Percentiles rank a stretch among this genome's conserved stretches.
Conservation (phyloP, 2,329 filamentous ascomycete genomes). For the Aspergillus sp. region DNA sequence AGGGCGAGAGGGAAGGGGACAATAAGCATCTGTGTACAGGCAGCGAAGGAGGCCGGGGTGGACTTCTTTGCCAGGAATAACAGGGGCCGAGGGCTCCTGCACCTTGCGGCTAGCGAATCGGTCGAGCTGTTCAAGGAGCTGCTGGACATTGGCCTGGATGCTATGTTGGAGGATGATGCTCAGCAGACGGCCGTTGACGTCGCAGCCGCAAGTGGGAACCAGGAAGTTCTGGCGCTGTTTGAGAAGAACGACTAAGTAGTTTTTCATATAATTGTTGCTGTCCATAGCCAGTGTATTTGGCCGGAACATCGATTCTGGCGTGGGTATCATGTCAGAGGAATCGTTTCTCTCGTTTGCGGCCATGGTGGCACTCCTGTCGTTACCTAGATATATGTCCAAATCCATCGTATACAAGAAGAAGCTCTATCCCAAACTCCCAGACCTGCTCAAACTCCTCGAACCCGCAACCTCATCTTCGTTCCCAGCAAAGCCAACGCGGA, state of each 20-base stretch:
- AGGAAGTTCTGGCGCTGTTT: too few relatives aligned
- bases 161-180: not conserved
- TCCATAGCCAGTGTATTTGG: too few relatives aligned
- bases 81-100: slow-evolving; percentile 2
- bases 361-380: too few relatives aligned
- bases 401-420: not conserved
- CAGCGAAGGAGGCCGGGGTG: not conserved
- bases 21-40: too few relatives aligned
- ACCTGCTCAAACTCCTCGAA: slow-evolving; percentile 5
- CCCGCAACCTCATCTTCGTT: slow-evolving; percentile 14
- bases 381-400: too few relatives aligned
- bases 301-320: too few relatives aligned
- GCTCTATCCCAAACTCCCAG: slow-evolving; percentile 8
- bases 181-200: not conserved
- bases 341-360: too few relatives aligned
- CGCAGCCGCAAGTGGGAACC: too few relatives aligned
- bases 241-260: too few relatives aligned
- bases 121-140: not conserved
- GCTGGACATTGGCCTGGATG: not conserved
- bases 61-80: slow-evolving; percentile 3
- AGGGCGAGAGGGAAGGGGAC: too few relatives aligned
- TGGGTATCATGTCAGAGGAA: too few relatives aligned
- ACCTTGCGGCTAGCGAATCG: not conserved
- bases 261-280: too few relatives aligned
- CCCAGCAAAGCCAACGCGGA: slow-evolving; percentile 43